Evolutionary conservation across 1,139 yeast genomes (phyloP).

Genomic region (Meyerozyma athensensis): DNA sequence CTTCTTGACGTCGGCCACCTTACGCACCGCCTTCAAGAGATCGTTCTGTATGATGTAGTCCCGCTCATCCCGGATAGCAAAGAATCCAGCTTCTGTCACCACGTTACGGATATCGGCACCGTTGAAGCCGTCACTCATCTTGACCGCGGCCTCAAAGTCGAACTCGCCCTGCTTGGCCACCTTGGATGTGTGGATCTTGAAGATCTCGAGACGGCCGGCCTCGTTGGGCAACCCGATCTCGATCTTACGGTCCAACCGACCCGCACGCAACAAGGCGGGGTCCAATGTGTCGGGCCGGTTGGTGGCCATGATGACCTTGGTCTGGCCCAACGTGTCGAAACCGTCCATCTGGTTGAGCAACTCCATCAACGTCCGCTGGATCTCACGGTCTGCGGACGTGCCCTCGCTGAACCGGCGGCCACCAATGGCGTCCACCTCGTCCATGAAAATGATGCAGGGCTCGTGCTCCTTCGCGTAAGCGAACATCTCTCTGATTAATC

Average conservation of each 20-base stretch:
- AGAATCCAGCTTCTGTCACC: conserved; percentile 98
- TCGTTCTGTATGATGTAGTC: conserved; percentile 92
- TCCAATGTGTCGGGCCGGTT: conserved; percentile 98
- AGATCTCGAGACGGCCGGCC: conserved; percentile 90
- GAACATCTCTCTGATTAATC: conserved; percentile 97
- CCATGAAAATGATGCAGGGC: conserved; percentile 98
- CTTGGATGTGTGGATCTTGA: conserved; percentile 86
- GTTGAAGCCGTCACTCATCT: conserved; percentile 98
- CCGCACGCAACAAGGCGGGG: conserved; percentile 98
- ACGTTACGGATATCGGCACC: conserved; percentile 99
- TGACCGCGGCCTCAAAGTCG: conserved; percentile 94
- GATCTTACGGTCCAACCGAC: conserved; percentile 94
- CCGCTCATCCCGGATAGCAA: conserved; percentile 96
- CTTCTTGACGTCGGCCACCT: conserved; percentile 95
- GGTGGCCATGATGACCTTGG: conserved; percentile 98
- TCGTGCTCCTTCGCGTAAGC: conserved; percentile 97
- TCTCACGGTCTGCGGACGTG: conserved; percentile 97
- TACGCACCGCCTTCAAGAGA: conserved; percentile 95
- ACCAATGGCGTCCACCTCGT: conserved; percentile 98
- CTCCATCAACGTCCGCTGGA: conserved; percentile 98
- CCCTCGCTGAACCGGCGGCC: conserved; percentile 98
- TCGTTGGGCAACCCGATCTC: conserved; percentile 97
- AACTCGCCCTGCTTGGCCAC: conserved; percentile 93
- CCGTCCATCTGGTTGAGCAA: conserved; percentile 98
- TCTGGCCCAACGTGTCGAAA: conserved; percentile 93